phyloP scores from a whole-genome alignment of 2,329 filamentous ascomycete species.

The Fusarium ambrosium region DNA sequence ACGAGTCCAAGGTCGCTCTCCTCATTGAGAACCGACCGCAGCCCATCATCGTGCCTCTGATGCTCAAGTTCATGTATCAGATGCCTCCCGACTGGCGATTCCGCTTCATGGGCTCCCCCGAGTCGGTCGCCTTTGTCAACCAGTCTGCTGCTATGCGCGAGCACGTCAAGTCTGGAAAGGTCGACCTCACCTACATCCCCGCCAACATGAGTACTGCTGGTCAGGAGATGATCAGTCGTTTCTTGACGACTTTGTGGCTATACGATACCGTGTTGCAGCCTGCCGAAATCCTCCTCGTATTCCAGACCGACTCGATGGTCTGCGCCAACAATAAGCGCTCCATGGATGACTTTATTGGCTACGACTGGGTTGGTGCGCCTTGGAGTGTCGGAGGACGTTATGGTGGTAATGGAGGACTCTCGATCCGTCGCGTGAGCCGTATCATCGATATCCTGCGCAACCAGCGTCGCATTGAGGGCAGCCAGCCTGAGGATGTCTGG shows the following conservation, averaged over 20 bases:
- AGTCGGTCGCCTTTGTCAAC: slow-evolving; percentile 52
- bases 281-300: slow-evolving; percentile 68
- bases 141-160: slow-evolving; percentile 60
- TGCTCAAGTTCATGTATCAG: slow-evolving; percentile 7
- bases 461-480: slow-evolving; percentile 60
- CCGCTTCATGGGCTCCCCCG: slow-evolving; percentile 7
- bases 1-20: slow-evolving; percentile 8
- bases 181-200: slow-evolving; percentile 66
- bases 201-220: slow-evolving; percentile 64
- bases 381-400: slow-evolving; percentile 59
- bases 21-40: slow-evolving; percentile 10
- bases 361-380: slow-evolving; percentile 68
- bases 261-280: slow-evolving; percentile 64
- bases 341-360: slow-evolving; percentile 65
- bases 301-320: slow-evolving; percentile 68
- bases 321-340: slow-evolving; percentile 65
- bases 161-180: slow-evolving; percentile 59
- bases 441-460: slow-evolving; percentile 65
- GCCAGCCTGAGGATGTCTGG: slow-evolving; percentile 70
- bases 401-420: slow-evolving; percentile 67
- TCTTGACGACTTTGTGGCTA: slow-evolving; percentile 66
- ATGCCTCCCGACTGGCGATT: slow-evolving; percentile 9
- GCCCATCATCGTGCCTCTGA: slow-evolving; percentile 5
- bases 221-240: slow-evolving; percentile 66
- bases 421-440: slow-evolving; percentile 65